Evolutionary conservation across 139 green algal genomes (phyloP).

Genomic region (Axilococcus clingmanii): DNA sequence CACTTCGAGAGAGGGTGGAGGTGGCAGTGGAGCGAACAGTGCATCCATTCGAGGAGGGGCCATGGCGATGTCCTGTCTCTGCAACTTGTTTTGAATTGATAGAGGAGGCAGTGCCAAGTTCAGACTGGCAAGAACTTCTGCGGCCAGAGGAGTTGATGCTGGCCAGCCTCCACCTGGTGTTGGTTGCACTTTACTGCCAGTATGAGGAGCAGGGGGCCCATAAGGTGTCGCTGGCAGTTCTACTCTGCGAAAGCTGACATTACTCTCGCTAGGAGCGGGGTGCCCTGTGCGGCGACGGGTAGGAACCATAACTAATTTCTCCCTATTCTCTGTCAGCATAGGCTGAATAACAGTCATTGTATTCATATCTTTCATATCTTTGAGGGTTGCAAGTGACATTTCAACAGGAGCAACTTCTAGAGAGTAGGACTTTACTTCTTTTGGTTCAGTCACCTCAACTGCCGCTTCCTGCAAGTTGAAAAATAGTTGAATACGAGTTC

Average conservation of each 20-base stretch:
- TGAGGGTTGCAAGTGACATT: neutral
- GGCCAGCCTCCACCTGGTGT: conserved; percentile 3
- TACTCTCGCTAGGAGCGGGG: neutral
- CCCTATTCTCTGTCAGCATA: conserved; percentile 11
- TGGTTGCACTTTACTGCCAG: neutral
- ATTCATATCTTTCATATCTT: neutral
- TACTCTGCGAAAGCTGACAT: neutral
- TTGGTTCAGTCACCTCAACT: too few species aligned
- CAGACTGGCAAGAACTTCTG: conserved; percentile 22
- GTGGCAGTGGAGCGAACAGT: neutral
- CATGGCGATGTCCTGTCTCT: neutral
- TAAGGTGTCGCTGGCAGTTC: conserved; percentile 15
- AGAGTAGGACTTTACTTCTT: neutral
- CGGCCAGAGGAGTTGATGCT: conserved; percentile 20
- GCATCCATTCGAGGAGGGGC: neutral
- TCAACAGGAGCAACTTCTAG: neutral
- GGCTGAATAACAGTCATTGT: neutral
- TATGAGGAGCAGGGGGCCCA: neutral
- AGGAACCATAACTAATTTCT: neutral
- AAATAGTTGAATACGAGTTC: conserved; percentile 17
- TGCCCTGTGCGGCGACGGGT: neutral
- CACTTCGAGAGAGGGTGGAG: conserved; percentile 1
- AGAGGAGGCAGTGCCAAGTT: too few species aligned
- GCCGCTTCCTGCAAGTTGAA: conserved; percentile 59
- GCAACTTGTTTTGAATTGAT: too few species aligned